Base-by-base conservation (phyloP, 1,284 basidiomycete species). In the Xerocomus tenax region DNA sequence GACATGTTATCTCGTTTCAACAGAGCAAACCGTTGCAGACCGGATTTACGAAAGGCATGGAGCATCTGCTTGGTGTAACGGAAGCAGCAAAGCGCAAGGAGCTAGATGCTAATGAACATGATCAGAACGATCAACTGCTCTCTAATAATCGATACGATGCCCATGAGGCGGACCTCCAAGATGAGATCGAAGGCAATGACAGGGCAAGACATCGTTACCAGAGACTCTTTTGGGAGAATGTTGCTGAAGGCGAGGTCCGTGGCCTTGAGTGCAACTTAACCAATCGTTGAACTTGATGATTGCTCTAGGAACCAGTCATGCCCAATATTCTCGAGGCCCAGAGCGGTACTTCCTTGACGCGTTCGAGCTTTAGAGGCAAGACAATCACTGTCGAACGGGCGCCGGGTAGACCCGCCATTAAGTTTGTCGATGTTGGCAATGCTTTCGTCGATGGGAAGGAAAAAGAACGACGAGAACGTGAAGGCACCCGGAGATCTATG, bases 171-270 rank as follows among this genome's bases (percentile, higher is more conserved):
- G 85, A 88, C 59, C 61, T 68, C 29, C 72, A 84, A 32, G 77
- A 81, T 47, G 71, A 82, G 55, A 71, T 69, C 8, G 77, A 79
- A 56, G 71, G 74, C 38, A 74, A 78, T 55, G 68, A 77, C 54
- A 70, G 69, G 50, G 76, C 76, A 32, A 76, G 82, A 28, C 74
- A 79, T 53, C 76, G 82, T 13, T 87, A 87, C 60, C 78, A 83
- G 57, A 75, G 81, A 32, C 68, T 79, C 46, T 87, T 84, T 65
- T 88, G 84, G 83, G 85, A 88, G 62, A 77, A 81, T 41, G 74
- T 81, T 28, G 71, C 72, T 12, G 85, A 87, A 57, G 76, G 74
- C 54, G 66, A 76, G 63, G 85, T 85, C 60, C 39, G 79, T 70
- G 40, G 16, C 43, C 36, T 25, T 8, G 45, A 16, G 41, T 43